These are phyloP conservation scores for Theileria parva DNA, from an alignment of 169 alveolate genomes.

Conservation along the genomic window DNA sequence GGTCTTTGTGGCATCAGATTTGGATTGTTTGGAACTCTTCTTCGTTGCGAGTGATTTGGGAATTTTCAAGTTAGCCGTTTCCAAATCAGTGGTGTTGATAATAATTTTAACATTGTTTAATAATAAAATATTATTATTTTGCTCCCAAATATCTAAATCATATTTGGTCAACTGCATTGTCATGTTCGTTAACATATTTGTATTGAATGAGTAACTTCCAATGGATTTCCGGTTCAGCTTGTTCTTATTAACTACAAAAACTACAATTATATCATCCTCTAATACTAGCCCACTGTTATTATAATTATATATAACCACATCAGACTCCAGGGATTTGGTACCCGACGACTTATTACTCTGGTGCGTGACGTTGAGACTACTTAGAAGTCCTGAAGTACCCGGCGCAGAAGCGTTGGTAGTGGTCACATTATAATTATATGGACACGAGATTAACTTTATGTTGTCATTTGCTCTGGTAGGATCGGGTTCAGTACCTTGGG, in stretches of 20 bases:
- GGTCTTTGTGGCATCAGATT: too few species aligned
- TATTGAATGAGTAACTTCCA: slow-evolving; percentile 72
- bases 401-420: not conserved
- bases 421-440: not conserved
- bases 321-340: slow-evolving; percentile 15
- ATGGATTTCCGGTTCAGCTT: slow-evolving; percentile 55
- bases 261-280: slow-evolving; percentile 72
- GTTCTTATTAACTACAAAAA: slow-evolving; percentile 63
- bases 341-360: slow-evolving; percentile 7
- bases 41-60: not conserved
- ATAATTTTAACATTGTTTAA: slow-evolving; percentile 47
- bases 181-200: slow-evolving; percentile 62
- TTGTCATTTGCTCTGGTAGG: not conserved
- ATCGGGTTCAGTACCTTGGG: not conserved
- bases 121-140: not conserved
- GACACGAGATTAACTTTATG: not conserved
- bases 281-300: slow-evolving; percentile 65
- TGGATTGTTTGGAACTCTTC: not conserved
- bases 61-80: not conserved
- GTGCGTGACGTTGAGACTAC: not conserved
- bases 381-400: not conserved
- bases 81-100: slow-evolving; percentile 20
- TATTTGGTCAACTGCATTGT: slow-evolving; percentile 37
- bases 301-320: not conserved
- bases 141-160: slow-evolving; percentile 66